Conservation (phyloP, 1,284 basidiomycete species). For the Grifola frondosa region DNA sequence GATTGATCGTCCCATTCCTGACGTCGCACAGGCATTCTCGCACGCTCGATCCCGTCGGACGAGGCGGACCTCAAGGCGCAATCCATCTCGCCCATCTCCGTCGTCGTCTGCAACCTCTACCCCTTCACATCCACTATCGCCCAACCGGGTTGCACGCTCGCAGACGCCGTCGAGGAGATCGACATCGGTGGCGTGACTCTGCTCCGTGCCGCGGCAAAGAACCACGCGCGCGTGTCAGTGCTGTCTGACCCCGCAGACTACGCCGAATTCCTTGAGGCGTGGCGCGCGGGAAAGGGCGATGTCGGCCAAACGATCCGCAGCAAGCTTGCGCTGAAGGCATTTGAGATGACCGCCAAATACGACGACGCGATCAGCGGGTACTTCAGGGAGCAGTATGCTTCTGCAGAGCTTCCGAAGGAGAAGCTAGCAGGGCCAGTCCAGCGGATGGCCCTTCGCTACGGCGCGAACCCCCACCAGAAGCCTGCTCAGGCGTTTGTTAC, state of each 20-base stretch:
- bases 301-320: constrained; percentile 73
- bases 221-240: constrained; percentile 92
- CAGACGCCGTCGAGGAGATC: constrained; percentile 95
- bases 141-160: constrained; percentile 86
- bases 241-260: constrained; percentile 97
- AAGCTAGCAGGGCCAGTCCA: constrained; percentile 73
- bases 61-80: constrained; percentile 80
- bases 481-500: constrained; percentile 97
- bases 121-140: constrained; percentile 93
- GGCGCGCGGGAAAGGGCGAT: constrained; percentile 65
- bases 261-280: constrained; percentile 75
- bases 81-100: constrained; percentile 85
- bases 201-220: constrained; percentile 97
- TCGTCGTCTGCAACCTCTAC: constrained; percentile 99
- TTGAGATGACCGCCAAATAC: constrained; percentile 94
- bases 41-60: constrained; percentile 85
- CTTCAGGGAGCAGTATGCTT: constrained; percentile 95
- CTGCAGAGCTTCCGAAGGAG: constrained; percentile 65
- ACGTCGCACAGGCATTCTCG: constrained; percentile 74
- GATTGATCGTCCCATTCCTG: neutral
- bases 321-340: constrained; percentile 94
- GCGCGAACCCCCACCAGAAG: constrained; percentile 98
- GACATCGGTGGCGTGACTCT: constrained; percentile 99
- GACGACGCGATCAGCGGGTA: constrained; percentile 96
- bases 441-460: constrained; percentile 88